Percentiles rank a stretch among this genome's conserved stretches.
phyloP scores from a whole-genome alignment of 371 early-diverging fungal species.

The Mortierella sp. region DNA sequence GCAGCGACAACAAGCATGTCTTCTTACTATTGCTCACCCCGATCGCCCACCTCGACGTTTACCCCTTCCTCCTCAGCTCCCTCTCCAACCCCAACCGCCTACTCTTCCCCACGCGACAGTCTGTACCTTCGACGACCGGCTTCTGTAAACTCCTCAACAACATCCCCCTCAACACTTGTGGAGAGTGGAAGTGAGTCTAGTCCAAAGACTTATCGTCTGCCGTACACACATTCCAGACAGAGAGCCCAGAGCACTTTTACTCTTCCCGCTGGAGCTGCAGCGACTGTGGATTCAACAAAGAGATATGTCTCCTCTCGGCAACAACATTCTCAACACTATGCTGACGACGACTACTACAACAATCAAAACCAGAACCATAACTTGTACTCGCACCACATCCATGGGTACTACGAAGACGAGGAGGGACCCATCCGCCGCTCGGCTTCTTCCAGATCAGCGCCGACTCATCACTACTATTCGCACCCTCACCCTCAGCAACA shows the following conservation, averaged over 20 bases:
- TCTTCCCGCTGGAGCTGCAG: background rate
- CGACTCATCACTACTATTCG: background rate
- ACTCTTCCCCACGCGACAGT: constrained; percentile 1
- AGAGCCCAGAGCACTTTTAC: constrained; percentile 18
- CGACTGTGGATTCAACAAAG: background rate
- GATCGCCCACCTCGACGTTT: constrained; percentile 20
- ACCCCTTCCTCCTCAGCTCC: constrained; percentile 8
- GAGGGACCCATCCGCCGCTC: constrained; percentile 26
- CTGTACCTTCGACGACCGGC: background rate
- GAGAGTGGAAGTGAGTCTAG: background rate
- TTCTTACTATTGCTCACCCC: constrained; percentile 23
- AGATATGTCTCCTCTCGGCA: background rate
- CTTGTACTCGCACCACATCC: background rate
- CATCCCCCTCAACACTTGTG: background rate
- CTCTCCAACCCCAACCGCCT: background rate
- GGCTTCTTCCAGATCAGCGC: constrained; percentile 14
- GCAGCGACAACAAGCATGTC: background rate
- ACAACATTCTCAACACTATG: background rate
- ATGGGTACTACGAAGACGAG: background rate
- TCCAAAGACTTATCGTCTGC: constrained; percentile 1
- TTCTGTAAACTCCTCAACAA: background rate
- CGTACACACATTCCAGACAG: constrained; percentile 10
- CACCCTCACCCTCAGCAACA: background rate
- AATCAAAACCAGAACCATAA: background rate
- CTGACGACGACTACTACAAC: background rate